Base-by-base conservation (phyloP, 169 alveolate species). In the Babesia bigemina region DNA sequence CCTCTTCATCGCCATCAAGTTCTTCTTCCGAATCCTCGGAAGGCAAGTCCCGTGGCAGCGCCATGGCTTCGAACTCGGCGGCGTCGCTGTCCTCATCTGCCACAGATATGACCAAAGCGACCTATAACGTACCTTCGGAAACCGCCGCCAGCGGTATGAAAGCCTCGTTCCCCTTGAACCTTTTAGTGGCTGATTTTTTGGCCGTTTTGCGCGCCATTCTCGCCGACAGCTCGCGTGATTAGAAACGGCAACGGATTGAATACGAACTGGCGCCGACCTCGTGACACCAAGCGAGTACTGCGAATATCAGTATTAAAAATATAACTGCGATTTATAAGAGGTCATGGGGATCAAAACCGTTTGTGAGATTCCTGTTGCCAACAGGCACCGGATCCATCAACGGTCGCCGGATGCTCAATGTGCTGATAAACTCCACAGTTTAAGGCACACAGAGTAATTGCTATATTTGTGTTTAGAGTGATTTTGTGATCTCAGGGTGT, bases 31-130 rank as follows among this genome's bases (percentile, higher is more conserved):
- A 47, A 12, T 29, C 79, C 29, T 70, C 87, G 28, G 73, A 69
- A 6, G 86, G 24, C 10, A 52, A 29, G 7, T 45, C 74, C 9
- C 62, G 49, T 2, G 87, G 87, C 42, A 79, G 39, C 39, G 62
- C 87, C 72, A 79, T 47, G 39, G 78, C 71, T 28, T 79, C 84
- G 50, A 70, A 79, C 33, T 79, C 83, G 16, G 39, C 87, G 33
- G 74, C 77, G 59, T 57, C 69, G 14, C 70, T 59, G 44, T 55
- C 76, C 21, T 77, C 75, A 48, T 77, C 86, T 77, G 59, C 63
- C 22, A 69, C 29, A 4, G 11, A 21, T 22, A 0, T 6, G 22
- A 17, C 57, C 9, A 26, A 42, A 42, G 16, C 4, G 7, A 16
- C 26, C 10, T 2, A 17, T 22, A 39, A 55, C 58, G 4, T 33